These are phyloP conservation scores for Turritis glabra DNA, from an alignment of 345 rosid genomes.

Conservation along the genomic window DNA sequence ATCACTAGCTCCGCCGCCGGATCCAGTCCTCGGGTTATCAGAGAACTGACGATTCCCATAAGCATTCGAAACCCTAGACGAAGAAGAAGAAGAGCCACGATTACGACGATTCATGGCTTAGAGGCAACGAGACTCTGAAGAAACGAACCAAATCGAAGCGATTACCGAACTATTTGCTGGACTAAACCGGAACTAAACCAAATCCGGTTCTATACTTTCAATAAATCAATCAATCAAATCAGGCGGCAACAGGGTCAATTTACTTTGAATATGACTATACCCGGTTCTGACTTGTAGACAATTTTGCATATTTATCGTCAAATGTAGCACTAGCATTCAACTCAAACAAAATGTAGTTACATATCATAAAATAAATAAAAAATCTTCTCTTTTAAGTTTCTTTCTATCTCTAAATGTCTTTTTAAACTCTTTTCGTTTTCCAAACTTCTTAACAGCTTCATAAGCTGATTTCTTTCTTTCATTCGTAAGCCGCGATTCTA, in stretches of 20 bases:
- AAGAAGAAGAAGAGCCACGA: constrained; percentile 29
- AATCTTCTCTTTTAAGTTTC: too few species aligned
- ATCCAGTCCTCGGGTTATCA: constrained; percentile 14
- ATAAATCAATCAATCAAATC: neutral
- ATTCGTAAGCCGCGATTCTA: too few species aligned
- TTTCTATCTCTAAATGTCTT: too few species aligned
- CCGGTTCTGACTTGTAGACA: constrained; percentile 9
- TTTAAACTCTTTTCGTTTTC: too few species aligned
- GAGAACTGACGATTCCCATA: constrained; percentile 9
- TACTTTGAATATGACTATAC: neutral
- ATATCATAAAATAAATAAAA: too few species aligned
- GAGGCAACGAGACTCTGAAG: neutral
- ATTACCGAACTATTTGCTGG: neutral
- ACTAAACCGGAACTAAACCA: constrained; percentile 6
- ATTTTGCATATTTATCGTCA: neutral
- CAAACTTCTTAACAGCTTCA: too few species aligned
- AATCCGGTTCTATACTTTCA: constrained; percentile 1
- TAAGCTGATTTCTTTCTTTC: too few species aligned
- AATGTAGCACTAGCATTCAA: neutral
- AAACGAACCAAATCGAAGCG: neutral
- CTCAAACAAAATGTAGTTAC: too few species aligned
- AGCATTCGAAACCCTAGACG: neutral
- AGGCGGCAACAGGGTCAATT: neutral
- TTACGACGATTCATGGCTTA: constrained; percentile 32
- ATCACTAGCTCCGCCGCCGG: constrained; percentile 15